phyloP scores from a whole-genome alignment of 2,329 filamentous ascomycete genomes.

The Aquanectria penicillioides region DNA sequence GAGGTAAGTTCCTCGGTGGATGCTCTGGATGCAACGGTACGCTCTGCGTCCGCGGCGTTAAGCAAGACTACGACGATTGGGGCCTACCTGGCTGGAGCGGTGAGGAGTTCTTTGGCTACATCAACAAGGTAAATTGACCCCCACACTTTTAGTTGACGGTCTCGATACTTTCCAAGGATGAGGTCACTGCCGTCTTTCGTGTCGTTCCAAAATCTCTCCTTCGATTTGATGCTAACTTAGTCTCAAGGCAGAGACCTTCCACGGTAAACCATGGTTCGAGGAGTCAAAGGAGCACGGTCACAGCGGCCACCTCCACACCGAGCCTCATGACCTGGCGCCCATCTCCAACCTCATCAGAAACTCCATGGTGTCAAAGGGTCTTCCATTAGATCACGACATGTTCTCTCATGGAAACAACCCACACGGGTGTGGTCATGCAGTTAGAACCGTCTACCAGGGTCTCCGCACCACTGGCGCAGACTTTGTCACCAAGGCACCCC shows the following conservation, averaged over 20 bases:
- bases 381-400: constrained; percentile 68
- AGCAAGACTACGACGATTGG: constrained; percentile 66
- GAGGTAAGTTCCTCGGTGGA: constrained; percentile 61
- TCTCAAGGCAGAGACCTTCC: constrained; percentile 63
- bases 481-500: constrained; percentile 55
- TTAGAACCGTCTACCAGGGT: constrained; percentile 62
- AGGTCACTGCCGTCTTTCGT: background rate
- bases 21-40: constrained; percentile 61
- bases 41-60: constrained; percentile 58
- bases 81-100: constrained; percentile 64
- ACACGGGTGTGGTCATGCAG: constrained; percentile 65
- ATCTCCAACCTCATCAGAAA: constrained; percentile 65
- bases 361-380: constrained; percentile 63
- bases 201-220: constrained; percentile 2
- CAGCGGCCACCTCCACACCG: constrained; percentile 62
- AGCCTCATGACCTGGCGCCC: constrained; percentile 67
- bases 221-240: background rate
- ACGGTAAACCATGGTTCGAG: constrained; percentile 66
- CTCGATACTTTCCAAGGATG: background rate
- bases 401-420: constrained; percentile 61
- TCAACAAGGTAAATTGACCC: constrained; percentile 57
- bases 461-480: constrained; percentile 63
- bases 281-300: constrained; percentile 58
- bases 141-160: background rate
- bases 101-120: constrained; percentile 65